These are phyloP conservation scores for Mesembryanthemum crystallinum DNA, from an alignment of 148 eudicot species.

Conservation along the genomic window DNA sequence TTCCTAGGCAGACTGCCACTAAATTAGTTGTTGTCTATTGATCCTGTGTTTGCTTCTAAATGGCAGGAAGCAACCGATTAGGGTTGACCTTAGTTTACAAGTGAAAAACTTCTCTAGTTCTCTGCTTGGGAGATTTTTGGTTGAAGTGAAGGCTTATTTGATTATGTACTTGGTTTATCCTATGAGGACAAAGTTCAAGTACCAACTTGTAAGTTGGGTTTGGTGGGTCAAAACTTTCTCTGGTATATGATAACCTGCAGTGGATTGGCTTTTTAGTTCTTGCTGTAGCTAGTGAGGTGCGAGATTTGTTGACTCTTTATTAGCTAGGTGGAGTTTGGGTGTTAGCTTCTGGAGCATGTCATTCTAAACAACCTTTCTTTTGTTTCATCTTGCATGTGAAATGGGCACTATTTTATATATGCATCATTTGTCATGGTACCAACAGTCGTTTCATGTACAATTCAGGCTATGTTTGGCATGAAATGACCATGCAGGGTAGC, in stretches of 20 bases:
- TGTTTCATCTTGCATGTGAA: not conserved
- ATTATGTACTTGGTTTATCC: not conserved
- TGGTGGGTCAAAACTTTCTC: not conserved
- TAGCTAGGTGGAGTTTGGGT: not conserved
- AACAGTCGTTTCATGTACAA: not conserved
- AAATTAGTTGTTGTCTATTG: too few relatives aligned
- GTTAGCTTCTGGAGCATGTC: not conserved
- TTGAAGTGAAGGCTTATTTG: not conserved
- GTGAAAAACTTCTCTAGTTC: too few relatives aligned
- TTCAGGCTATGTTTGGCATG: not conserved
- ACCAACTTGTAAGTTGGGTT: not conserved
- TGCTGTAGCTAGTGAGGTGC: too few relatives aligned
- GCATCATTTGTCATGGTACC: not conserved
- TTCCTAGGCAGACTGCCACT: too few relatives aligned
- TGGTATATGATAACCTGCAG: not conserved
- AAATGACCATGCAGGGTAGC: too few relatives aligned
- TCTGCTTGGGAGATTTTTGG: not conserved
- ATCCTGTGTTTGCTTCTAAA: too few relatives aligned
- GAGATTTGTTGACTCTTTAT: too few relatives aligned
- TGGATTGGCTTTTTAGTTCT: too few relatives aligned
- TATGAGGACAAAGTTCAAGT: not conserved
- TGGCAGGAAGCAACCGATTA: not conserved
- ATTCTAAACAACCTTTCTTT: not conserved
- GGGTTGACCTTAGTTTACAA: not conserved
- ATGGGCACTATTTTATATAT: not conserved